These are phyloP conservation scores for Biancaea sappan DNA, from an alignment of 306 rosid species.

Conservation along the genomic window DNA sequence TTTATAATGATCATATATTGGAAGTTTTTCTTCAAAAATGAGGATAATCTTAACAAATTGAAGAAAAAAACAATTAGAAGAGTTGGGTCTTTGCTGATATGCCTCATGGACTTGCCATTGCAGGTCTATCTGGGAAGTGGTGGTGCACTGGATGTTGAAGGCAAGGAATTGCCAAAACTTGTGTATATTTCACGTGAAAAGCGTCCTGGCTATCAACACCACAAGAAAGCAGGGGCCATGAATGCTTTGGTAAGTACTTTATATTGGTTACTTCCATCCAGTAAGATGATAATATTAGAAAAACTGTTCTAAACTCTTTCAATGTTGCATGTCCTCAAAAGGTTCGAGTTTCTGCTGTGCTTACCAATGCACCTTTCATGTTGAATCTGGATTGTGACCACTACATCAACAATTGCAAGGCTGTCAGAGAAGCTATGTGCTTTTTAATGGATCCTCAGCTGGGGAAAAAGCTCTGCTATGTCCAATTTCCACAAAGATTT, in stretches of 20 bases:
- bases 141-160: constrained; percentile 68
- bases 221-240: constrained; percentile 99
- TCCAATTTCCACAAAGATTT: constrained; percentile 95
- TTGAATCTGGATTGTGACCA: constrained; percentile 91
- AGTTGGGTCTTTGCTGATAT: constrained; percentile 9
- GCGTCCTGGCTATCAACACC: constrained; percentile 86
- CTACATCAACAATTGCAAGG: constrained; percentile 88
- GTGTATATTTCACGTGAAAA: constrained; percentile 89
- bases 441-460: constrained; percentile 86
- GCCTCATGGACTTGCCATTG: constrained; percentile 27
- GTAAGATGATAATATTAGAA: background rate
- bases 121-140: constrained; percentile 57
- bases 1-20: background rate
- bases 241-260: constrained; percentile 71
- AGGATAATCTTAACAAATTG: background rate
- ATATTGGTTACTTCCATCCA: constrained; percentile 6
- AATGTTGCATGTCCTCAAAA: constrained; percentile 30
- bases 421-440: constrained; percentile 89
- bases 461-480: constrained; percentile 79
- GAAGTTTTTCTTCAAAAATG: constrained; percentile 3
- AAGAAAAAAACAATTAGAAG: background rate
- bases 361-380: constrained; percentile 91
- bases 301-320: constrained; percentile 15
- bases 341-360: constrained; percentile 74
- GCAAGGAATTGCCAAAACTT: constrained; percentile 75